Evolutionary conservation across 2,329 filamentous ascomycete species (phyloP).

Genomic region (Diaporthe caulivora): DNA sequence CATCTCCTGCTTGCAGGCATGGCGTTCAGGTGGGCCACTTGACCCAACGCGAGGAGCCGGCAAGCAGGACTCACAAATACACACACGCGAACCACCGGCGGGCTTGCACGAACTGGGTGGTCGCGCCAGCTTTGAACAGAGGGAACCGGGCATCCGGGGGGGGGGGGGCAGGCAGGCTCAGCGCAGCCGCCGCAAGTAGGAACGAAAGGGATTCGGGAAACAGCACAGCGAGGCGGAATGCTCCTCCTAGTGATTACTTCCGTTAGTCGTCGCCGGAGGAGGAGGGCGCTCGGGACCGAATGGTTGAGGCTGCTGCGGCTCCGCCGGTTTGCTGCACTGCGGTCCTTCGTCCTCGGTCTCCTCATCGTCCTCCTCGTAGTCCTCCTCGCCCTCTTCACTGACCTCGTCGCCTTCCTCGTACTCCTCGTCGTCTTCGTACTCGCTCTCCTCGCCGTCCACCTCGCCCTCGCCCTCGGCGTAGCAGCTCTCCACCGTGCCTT

Average conservation of each 20-base stretch:
- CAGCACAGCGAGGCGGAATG: conserved; percentile 24
- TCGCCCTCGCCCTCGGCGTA: conserved; percentile 67
- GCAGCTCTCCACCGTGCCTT: conserved; percentile 69
- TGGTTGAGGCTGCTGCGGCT: conserved; percentile 53
- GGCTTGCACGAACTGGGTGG: not conserved
- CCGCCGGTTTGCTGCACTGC: conserved; percentile 46
- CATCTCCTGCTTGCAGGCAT: conserved; percentile 2
- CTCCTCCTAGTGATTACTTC: conserved; percentile 50
- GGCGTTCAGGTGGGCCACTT: conserved; percentile 21
- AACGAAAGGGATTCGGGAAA: conserved; percentile 13
- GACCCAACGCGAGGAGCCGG: conserved; percentile 16
- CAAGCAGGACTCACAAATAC: conserved; percentile 27
- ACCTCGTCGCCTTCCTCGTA: conserved; percentile 73
- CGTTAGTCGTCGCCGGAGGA: conserved; percentile 55
- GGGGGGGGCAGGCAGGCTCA: conserved; percentile 10
- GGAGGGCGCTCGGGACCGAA: conserved; percentile 64
- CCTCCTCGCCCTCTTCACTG: conserved; percentile 74
- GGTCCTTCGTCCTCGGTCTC: conserved; percentile 52
- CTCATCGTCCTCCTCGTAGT: conserved; percentile 51
- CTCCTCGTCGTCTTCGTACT: conserved; percentile 74
- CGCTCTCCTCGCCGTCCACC: conserved; percentile 69
- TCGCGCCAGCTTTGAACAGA: conserved; percentile 25
- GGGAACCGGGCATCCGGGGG: not conserved
- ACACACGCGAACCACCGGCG: conserved; percentile 14
- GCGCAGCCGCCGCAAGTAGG: not conserved